Evolutionary conservation across 495 filamentous ascomycete species (phyloP).

Genomic region (Cercophora sp.): DNA sequence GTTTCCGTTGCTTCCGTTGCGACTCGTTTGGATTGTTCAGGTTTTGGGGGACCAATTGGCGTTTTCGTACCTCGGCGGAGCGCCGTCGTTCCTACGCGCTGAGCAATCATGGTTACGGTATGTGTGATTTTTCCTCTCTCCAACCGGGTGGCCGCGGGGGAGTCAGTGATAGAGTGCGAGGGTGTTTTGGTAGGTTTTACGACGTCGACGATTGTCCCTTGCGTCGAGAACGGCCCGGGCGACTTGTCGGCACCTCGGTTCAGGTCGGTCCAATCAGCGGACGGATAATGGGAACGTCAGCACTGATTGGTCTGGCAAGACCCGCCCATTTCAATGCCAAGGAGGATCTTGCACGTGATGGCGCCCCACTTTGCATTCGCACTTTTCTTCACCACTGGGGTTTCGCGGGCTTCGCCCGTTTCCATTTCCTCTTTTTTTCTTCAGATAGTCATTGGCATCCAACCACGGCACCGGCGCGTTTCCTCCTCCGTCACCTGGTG

Average conservation of each 20-base stretch:
- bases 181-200: conserved; percentile 5
- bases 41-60: not conserved
- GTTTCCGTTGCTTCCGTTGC: too few relatives aligned
- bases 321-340: too few relatives aligned
- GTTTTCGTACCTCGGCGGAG: conserved; percentile 33
- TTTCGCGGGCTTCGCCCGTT: conserved; percentile 18
- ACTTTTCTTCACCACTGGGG: conserved; percentile 7
- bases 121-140: too few relatives aligned
- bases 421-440: conserved; percentile 34
- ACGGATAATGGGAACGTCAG: conserved; percentile 23
- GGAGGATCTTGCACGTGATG: conserved; percentile 17
- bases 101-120: conserved; percentile 29
- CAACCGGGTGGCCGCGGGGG: too few relatives aligned
- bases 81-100: conserved; percentile 33
- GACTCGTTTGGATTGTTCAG: not conserved
- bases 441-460: conserved; percentile 49
- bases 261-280: conserved; percentile 25
- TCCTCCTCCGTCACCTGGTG: conserved; percentile 30
- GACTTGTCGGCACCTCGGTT: conserved; percentile 31
- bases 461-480: conserved; percentile 34
- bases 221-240: conserved; percentile 12
- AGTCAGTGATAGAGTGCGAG: not conserved
- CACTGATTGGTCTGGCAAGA: conserved; percentile 8
- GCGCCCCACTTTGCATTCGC: conserved; percentile 24
- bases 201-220: conserved; percentile 13